A percentile compares a stretch with the other conserved stretches of the same genome.
phyloP scores from a whole-genome alignment of 441 rosid genomes.

The Capsella rubella region DNA sequence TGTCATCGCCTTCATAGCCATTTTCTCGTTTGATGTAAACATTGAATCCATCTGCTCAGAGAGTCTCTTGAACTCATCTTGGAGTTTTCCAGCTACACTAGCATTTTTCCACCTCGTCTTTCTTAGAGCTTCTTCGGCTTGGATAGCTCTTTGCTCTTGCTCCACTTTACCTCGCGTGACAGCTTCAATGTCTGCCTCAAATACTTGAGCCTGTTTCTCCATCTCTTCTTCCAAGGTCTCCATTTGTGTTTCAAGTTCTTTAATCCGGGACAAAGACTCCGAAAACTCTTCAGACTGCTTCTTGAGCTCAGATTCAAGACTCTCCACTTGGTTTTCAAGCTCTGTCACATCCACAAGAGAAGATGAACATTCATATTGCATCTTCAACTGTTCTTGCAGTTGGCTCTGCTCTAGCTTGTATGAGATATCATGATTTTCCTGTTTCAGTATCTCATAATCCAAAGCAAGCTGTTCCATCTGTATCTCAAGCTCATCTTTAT shows the following conservation, averaged over 20 bases:
- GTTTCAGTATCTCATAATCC: constrained; percentile 55
- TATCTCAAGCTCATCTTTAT: constrained; percentile 62
- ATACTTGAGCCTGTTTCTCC: constrained; percentile 54
- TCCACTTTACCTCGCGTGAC: constrained; percentile 55
- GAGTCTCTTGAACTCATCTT: constrained; percentile 63
- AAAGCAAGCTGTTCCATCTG: constrained; percentile 54
- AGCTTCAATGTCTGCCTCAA: constrained; percentile 58
- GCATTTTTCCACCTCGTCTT: constrained; percentile 61
- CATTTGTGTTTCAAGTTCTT: constrained; percentile 59
- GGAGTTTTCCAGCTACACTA: constrained; percentile 60
- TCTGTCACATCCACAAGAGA: constrained; percentile 51
- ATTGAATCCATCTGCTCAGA: constrained; percentile 61
- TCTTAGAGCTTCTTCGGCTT: constrained; percentile 66
- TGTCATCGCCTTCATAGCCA: constrained; percentile 47
- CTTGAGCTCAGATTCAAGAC: constrained; percentile 66
- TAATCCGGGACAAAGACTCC: constrained; percentile 53
- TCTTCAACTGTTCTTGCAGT: constrained; percentile 51
- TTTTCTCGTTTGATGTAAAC: constrained; percentile 61
- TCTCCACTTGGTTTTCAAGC: constrained; percentile 60
- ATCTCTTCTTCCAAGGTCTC: constrained; percentile 51
- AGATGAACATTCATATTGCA: constrained; percentile 52
- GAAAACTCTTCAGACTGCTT: constrained; percentile 58
- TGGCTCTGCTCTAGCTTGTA: constrained; percentile 61
- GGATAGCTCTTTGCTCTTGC: constrained; percentile 67
- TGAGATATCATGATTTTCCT: constrained; percentile 53